These are phyloP conservation scores for Sarcomyxa edulis DNA, from an alignment of 768 basidiomycete species.

Conservation along the genomic window DNA sequence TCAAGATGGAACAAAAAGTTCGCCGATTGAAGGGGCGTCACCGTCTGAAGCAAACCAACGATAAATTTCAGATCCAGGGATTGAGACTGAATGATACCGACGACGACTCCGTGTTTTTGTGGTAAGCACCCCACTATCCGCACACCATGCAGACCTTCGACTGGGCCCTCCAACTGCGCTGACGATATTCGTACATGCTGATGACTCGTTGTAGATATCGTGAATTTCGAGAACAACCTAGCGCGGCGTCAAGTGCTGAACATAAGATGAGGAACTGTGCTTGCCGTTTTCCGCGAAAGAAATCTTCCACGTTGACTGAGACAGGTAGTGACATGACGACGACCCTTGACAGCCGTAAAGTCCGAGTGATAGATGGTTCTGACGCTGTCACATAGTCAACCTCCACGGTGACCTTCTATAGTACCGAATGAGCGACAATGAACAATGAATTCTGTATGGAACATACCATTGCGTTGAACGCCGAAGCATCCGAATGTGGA, in stretches of 20 bases:
- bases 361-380: slow-evolving; percentile 50
- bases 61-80: slow-evolving; percentile 3
- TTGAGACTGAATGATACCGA: slow-evolving; percentile 24
- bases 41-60: slow-evolving; percentile 41
- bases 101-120: slow-evolving; percentile 41
- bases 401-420: slow-evolving; percentile 62
- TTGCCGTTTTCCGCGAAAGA: slow-evolving; percentile 83
- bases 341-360: slow-evolving; percentile 45
- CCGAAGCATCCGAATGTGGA: slow-evolving; percentile 64
- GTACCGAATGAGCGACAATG: not conserved
- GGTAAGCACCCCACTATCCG: slow-evolving; percentile 45
- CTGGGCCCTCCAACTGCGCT: slow-evolving; percentile 45
- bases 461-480: slow-evolving; percentile 57
- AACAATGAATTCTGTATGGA: not conserved
- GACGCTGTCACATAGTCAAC: slow-evolving; percentile 62
- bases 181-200: slow-evolving; percentile 75
- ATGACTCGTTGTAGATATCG: slow-evolving; percentile 74
- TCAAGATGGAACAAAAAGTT: slow-evolving; percentile 81
- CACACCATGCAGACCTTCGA: slow-evolving; percentile 40
- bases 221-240: slow-evolving; percentile 89
- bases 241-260: no score
- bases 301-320: slow-evolving; percentile 93
- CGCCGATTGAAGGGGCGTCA: slow-evolving; percentile 70
- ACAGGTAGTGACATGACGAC: slow-evolving; percentile 75
- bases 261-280: slow-evolving; percentile 8